Base-by-base conservation (phyloP, 2,329 filamentous ascomycete genomes). In the Huntiella moniliformis region DNA sequence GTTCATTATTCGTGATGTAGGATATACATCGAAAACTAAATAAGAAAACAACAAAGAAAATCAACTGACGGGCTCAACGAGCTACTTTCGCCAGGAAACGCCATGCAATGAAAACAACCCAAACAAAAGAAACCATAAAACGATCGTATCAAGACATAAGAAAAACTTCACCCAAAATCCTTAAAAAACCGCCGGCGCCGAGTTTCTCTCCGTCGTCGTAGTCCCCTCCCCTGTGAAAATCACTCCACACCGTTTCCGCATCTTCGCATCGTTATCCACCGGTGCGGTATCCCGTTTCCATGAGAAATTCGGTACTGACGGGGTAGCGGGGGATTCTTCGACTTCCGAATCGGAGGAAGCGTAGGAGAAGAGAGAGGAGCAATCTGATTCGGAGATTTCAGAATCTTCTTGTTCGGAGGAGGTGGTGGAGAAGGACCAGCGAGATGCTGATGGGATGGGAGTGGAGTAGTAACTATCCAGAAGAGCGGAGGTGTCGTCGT, bases 351-450 rank as follows among this genome's bases (percentile, higher is more conserved):
- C 44, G 32, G 28, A 22, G 0, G 37, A 17, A 13, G 18, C 22
- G 28, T 18, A 16, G 18, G 32, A 36, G 33, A 48, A 45, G 12
- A 48, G 42, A 18, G 45, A 48, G 3, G 47, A 49, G 13, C 48
- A 45, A 17, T 52, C 49, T 15, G 28, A 52, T 5, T 51, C 51
- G 11, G 45, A 41, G 3, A 42, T 38, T 13, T 45, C 44, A 11
- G 49, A 45, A 32, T 37, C 17, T n/a, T 37, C 17, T n/a, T 32
- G 22, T 18, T 34, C 28, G 4, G 45, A 45, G n/a, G 46, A 42
- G 34, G 54, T 48, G 11, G 53, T 55, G 4, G 53, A 54, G 41
- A 50, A 50, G 31, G 52, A 53, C 54, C 54, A 55, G 42, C 53
- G 51, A 0, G 53, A 54, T n/a, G 50, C 50, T n/a, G 52, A 17